These are phyloP conservation scores for Phialophora chinensis DNA, from an alignment of 2,329 filamentous ascomycete genomes.

Conservation along the genomic window DNA sequence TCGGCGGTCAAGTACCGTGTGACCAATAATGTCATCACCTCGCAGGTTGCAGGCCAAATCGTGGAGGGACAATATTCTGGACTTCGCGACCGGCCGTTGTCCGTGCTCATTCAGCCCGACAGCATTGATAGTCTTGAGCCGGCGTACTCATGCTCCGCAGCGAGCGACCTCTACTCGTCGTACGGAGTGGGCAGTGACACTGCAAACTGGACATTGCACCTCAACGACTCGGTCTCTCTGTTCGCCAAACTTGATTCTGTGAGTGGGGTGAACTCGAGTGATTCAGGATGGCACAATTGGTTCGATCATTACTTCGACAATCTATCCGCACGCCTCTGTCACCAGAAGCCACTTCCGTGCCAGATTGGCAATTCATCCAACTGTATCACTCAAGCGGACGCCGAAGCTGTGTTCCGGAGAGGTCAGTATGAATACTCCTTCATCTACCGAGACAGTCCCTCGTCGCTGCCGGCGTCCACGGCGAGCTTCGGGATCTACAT, in stretches of 20 bases:
- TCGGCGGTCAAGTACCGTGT: slow-evolving; percentile 69
- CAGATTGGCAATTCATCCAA: slow-evolving; percentile 57
- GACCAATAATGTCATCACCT: slow-evolving; percentile 82
- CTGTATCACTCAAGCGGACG: slow-evolving; percentile 68
- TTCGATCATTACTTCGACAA: slow-evolving; percentile 89
- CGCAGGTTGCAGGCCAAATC: slow-evolving; percentile 77
- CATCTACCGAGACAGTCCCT: slow-evolving; percentile 71
- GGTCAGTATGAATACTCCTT: slow-evolving; percentile 83
- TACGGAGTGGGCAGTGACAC: slow-evolving; percentile 56
- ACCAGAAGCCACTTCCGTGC: slow-evolving; percentile 74
- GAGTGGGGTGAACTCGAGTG: slow-evolving; percentile 64
- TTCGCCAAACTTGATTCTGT: slow-evolving; percentile 69
- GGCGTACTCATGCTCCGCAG: slow-evolving; percentile 68
- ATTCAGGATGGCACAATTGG: slow-evolving; percentile 64
- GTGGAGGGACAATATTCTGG: slow-evolving; percentile 70
- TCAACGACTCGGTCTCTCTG: slow-evolving; percentile 60
- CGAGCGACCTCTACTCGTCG: slow-evolving; percentile 52
- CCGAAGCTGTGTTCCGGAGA: slow-evolving; percentile 74
- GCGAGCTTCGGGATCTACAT: slow-evolving; percentile 74
- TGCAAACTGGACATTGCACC: slow-evolving; percentile 67
- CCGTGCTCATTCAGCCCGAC: slow-evolving; percentile 54
- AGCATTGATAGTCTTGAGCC: slow-evolving; percentile 76
- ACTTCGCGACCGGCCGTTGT: slow-evolving; percentile 40
- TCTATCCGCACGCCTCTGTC: slow-evolving; percentile 77
- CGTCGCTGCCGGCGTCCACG: slow-evolving; percentile 66